These are phyloP conservation scores for Austropuccinia psidii DNA, from an alignment of 1,284 basidiomycete species.

Conservation along the genomic window DNA sequence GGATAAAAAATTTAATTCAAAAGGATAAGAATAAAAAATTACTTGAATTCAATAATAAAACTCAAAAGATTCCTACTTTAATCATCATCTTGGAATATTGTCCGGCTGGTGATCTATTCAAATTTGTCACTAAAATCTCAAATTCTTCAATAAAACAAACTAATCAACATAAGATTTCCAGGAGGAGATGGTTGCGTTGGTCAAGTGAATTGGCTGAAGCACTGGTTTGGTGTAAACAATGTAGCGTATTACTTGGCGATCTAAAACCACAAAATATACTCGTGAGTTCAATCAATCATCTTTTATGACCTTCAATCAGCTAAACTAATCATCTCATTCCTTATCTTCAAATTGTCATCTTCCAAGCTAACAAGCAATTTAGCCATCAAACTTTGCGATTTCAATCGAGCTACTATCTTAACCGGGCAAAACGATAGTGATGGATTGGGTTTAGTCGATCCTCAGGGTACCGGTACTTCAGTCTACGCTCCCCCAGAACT, in stretches of 20 bases:
- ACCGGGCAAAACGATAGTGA: background rate
- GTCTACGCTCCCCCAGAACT: constrained; percentile 53
- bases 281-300: background rate
- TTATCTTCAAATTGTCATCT: constrained; percentile 14
- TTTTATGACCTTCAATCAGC: constrained; percentile 1
- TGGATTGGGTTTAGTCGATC: constrained; percentile 43
- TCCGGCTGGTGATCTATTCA: constrained; percentile 48
- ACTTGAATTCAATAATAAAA: constrained; percentile 25
- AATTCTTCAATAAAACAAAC: constrained; percentile 35
- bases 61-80: constrained; percentile 41
- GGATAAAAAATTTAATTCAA: constrained; percentile 34
- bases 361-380: constrained; percentile 19
- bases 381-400: constrained; percentile 45
- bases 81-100: constrained; percentile 50
- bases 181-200: constrained; percentile 48
- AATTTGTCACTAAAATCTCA: constrained; percentile 42
- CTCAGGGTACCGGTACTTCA: constrained; percentile 52
- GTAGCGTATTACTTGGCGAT: constrained; percentile 51
- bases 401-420: constrained; percentile 48
- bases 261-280: constrained; percentile 50
- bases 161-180: constrained; percentile 47
- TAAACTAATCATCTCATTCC: background rate
- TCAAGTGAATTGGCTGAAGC: constrained; percentile 48
- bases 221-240: constrained; percentile 49
- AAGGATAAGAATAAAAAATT: constrained; percentile 40